Base-by-base conservation (phyloP, 2,329 filamentous ascomycete genomes). In the Alternaria infectoria region DNA sequence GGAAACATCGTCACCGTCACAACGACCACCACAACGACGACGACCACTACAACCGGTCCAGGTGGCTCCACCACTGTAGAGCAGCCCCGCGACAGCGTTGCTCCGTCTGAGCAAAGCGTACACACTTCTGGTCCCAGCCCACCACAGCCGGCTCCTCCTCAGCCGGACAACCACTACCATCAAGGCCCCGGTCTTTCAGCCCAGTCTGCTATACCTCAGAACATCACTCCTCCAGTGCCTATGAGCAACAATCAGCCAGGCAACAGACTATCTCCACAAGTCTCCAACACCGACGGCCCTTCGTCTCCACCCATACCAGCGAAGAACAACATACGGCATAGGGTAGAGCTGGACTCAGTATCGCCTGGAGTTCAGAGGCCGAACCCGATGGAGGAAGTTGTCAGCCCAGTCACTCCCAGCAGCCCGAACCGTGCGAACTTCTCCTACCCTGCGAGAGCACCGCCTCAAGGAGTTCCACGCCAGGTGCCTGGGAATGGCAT, bases 1-100 rank as follows among this genome's bases (percentile, higher is more conserved):
- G 77, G 77, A 0, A 76, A 78, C 25, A 71, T 78, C 19, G 71
- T 79, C 4, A 78, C 76, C 6, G 74, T 75, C 4, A 78, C 74
- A 9, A 79, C 76, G 0, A 79, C 77, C 12, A 78, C 77, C 1
- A 79, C 76, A 2, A 79, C 77, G 1, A 79, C 77, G 1, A 79
- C 77, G 1, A 79, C 76, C 3, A 79, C 76, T 15, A 76, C 73
- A 3, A 78, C 76, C 12, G 76, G 76, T 0, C 76, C 76, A 13
- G 77, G 77, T 4, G 77, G 77, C 2, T 69, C 69, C 21, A 78
- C 75, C 11, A 79, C 76, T 10, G 74, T 78, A 32, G 69, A 77
- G 44, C 70, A 75, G 36, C 75, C 76, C 10, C 66, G 54, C 49
- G 62, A 64, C 10, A 66, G 62, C n/a, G 65, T 59, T 46, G 47